Base-by-base conservation (phyloP, 768 basidiomycete species). In the Termitomyces sp. region DNA sequence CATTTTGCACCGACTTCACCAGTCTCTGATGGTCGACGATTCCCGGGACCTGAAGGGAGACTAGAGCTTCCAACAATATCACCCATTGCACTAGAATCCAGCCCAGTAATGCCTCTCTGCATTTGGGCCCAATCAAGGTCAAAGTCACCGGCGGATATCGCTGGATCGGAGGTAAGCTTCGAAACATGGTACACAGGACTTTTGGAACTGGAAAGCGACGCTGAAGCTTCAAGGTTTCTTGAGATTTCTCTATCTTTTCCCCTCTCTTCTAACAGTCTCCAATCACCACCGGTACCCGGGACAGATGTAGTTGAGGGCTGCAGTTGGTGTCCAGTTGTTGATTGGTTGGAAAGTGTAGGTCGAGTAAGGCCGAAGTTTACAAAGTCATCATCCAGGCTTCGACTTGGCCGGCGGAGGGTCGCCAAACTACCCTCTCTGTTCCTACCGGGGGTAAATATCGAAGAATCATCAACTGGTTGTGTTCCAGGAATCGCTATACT, bases 331-430 rank as follows among this genome's bases (percentile, higher is more conserved):
- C 67, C 58, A 37, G 53, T 41, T 20, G 47, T 41, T 36, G 39
- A 11, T 30, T 52, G 52, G 6, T 39, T 54, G 34, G 59, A 30
- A 18, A 31, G 48, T 20, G 31, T 16, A 36, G 48, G 31, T 56
- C 58, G 54, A 24, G n/a, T 31, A 37, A 65, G 37, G 53, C 58
- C 57, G 30, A 53, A 27, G 22, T 57, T 61, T 12, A 51, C 44
- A 16, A 65, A 65, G 46, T 80, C 72, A 50, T 85, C 81, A 57
- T 87, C 84, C 63, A 85, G 70, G 65, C 84, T 86, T 62, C 81
- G 78, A 65, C 85, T 88, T 22, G 80, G 79, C 20, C 85, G 76
- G 55, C 86, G 80, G n/a, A 85, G 67, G 12, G 85, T 86, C 42
- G 77, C 75, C 37, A 82, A 67, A 65, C 82, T 85, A 58, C 79